Percentiles rank a stretch among this genome's conserved stretches.
Evolutionary conservation across 148 eudicot species (phyloP).

Genomic region (Chenopodium suecicum): DNA sequence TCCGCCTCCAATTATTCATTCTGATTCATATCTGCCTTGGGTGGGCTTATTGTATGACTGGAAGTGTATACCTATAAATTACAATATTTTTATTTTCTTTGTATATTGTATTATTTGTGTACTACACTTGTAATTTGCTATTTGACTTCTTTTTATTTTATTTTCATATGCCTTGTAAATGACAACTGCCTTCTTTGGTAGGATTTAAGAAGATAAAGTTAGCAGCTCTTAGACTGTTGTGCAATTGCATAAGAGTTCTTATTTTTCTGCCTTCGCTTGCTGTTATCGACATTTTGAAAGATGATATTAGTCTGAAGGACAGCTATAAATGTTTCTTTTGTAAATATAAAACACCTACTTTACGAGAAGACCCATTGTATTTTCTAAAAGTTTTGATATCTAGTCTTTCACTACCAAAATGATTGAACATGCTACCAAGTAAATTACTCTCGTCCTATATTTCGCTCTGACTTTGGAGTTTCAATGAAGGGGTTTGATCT

Average conservation of each 20-base stretch:
- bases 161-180: neutral
- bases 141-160: neutral
- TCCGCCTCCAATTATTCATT: conserved; percentile 4
- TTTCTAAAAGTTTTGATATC: too few relatives aligned
- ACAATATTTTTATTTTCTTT: neutral
- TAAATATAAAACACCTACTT: neutral
- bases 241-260: neutral
- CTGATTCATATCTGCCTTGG: neutral
- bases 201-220: neutral
- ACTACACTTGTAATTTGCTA: neutral
- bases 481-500: too few relatives aligned
- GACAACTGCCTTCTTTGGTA: neutral
- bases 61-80: conserved; percentile 10
- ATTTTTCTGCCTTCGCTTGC: neutral
- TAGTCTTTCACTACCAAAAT: too few relatives aligned
- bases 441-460: too few relatives aligned
- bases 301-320: neutral
- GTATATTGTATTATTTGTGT: conserved; percentile 17
- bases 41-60: neutral
- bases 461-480: too few relatives aligned
- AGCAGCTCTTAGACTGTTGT: neutral
- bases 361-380: neutral
- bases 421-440: too few relatives aligned
- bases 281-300: neutral
- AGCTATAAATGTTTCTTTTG: neutral